Evolutionary conservation across 1,284 basidiomycete species (phyloP).

Genomic region (Spongispora temasekensis): DNA sequence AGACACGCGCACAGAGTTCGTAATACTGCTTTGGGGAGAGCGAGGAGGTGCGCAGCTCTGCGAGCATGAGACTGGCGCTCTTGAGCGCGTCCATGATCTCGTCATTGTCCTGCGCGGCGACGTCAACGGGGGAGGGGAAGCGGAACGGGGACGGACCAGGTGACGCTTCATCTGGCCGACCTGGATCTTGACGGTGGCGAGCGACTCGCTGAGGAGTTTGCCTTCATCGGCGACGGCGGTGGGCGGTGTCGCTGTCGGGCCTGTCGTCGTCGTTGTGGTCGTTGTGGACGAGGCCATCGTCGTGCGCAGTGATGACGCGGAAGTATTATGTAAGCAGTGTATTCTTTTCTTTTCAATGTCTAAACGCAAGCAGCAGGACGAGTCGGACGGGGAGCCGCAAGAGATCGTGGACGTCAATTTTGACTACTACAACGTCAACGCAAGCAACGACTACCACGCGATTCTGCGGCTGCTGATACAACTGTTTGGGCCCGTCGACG

Average conservation of each 20-base stretch:
- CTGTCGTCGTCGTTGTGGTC: slow-evolving; percentile 25
- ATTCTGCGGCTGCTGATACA: slow-evolving; percentile 81
- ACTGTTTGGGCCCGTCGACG: slow-evolving; percentile 83
- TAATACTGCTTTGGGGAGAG: slow-evolving; percentile 96
- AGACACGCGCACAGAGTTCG: slow-evolving; percentile 87
- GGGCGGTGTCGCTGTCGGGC: slow-evolving; percentile 4
- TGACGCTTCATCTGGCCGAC: slow-evolving; percentile 92
- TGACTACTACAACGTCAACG: slow-evolving; percentile 88
- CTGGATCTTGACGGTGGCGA: slow-evolving; percentile 89
- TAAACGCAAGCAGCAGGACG: slow-evolving; percentile 28
- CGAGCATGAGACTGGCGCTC: slow-evolving; percentile 92
- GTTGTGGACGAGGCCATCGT: slow-evolving; percentile 18
- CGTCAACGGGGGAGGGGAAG: background rate
- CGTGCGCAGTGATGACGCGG: background rate
- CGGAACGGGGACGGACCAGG: slow-evolving; percentile 57
- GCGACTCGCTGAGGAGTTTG: slow-evolving; percentile 79
- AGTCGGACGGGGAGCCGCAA: slow-evolving; percentile 16
- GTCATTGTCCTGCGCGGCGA: slow-evolving; percentile 72
- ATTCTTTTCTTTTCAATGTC: slow-evolving; percentile 17
- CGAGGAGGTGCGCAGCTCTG: slow-evolving; percentile 89
- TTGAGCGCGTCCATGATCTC: slow-evolving; percentile 98
- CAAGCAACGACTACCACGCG: slow-evolving; percentile 82
- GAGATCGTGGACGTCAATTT: slow-evolving; percentile 82
- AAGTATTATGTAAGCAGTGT: slow-evolving; percentile 21
- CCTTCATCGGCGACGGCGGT: slow-evolving; percentile 58